phyloP scores from a whole-genome alignment of 2,329 filamentous ascomycete species.

The Sordariomycetes sp. region DNA sequence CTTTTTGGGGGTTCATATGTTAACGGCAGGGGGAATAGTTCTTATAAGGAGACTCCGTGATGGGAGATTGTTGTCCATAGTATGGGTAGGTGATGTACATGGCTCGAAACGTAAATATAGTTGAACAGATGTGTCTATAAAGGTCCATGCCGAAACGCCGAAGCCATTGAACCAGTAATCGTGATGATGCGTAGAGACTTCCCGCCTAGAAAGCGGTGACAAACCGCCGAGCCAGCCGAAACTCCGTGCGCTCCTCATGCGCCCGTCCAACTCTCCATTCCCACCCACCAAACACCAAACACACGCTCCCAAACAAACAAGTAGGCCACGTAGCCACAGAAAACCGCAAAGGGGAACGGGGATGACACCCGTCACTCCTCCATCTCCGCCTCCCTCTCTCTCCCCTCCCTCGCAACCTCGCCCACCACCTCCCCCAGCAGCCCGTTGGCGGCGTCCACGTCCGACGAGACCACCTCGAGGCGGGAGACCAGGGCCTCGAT shows the following conservation, averaged over 20 bases:
- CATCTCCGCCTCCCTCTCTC: conserved; percentile 31
- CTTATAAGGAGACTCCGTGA: not conserved
- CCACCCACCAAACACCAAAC: not conserved
- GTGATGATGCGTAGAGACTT: not conserved
- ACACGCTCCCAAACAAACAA: not conserved
- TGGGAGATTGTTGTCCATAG: not conserved
- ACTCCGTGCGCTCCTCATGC: not conserved
- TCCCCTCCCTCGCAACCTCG: conserved; percentile 38
- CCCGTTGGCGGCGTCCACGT: conserved; percentile 41
- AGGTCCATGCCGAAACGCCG: not conserved
- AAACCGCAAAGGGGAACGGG: not conserved
- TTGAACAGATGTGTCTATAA: not conserved
- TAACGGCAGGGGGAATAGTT: not conserved
- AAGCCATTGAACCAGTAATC: not conserved
- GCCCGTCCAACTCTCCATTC: not conserved
- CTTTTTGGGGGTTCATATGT: not conserved
- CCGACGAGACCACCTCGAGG: conserved; percentile 40
- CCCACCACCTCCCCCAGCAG: conserved; percentile 34
- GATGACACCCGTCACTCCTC: conserved; percentile 5
- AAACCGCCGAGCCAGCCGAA: not conserved
- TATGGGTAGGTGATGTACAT: not conserved
- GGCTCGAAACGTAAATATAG: not conserved
- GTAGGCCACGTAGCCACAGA: not conserved
- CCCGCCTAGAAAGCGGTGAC: not conserved
- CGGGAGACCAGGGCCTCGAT: conserved; percentile 36